Base-by-base conservation (phyloP, 78 protist species). In the Tieghemostelium lacteum region DNA sequence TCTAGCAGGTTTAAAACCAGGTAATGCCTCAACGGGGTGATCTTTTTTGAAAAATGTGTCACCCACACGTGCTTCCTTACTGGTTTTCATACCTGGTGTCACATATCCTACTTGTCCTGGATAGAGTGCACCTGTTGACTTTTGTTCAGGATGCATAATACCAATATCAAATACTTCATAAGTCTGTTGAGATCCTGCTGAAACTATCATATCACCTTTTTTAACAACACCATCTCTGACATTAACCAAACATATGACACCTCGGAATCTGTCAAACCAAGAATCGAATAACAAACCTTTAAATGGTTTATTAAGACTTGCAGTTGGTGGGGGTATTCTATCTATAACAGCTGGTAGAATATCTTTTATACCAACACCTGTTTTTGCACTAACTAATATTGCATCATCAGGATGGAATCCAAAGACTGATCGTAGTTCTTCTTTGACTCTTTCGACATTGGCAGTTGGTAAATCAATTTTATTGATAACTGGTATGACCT, bases 101-200 rank as follows among this genome's bases (percentile, higher is more conserved):
- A 96, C n/a, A 72, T 86, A 97, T 19, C 99, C 98, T 12, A 97
- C 99, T 77, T 96, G 97, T 19, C 97, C 97, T 0, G 97, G 36
- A n/a, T 73, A 57, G 31, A 97, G 94, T 2, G 73, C 74, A 5
- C 52, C 73, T 1, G 92, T 72, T 8, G 95, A 57, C 22, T 72
- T 28, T 50, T 67, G 89, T 61, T 92, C 96, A 1, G 99, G 99
- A 67, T 85, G 78, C 86, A 96, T 57, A 10, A 95, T 54, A 14
- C 99, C 99, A 24, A 87, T 16, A 37, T 95, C 98, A 1, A 28
- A 76, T 24, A 96, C 94, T 31, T 94, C 96, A 61, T 95, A 96
- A 45, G 14, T 19, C 26, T 60, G 64, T n/a, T 73, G 55, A 3
- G 75, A 17, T 24, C 57, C 37, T 3, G 72, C 65, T 1, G 75